Evolutionary conservation across 2,329 filamentous ascomycete genomes (phyloP).

Genomic region (Ceratocystis papillata): DNA sequence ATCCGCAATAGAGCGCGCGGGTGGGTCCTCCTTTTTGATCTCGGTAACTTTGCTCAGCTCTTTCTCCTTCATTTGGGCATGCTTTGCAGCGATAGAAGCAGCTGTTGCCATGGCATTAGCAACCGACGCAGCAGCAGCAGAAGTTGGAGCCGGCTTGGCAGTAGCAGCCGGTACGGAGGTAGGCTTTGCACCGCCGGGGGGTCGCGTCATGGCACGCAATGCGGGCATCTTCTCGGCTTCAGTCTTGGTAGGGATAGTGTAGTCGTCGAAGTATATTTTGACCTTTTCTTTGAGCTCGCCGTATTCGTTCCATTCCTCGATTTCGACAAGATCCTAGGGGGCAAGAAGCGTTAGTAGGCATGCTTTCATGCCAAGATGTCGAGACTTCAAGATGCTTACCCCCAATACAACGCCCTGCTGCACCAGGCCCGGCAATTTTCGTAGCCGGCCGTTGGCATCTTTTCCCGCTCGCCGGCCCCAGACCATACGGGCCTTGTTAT

Average conservation of each 20-base stretch:
- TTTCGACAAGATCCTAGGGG: constrained; percentile 71
- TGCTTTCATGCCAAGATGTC: background rate
- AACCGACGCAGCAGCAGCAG: constrained; percentile 25
- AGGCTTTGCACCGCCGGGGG: constrained; percentile 31
- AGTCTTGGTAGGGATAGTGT: constrained; percentile 47
- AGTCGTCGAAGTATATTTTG: constrained; percentile 54
- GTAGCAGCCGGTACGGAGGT: constrained; percentile 25
- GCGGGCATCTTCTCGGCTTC: constrained; percentile 32
- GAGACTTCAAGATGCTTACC: constrained; percentile 45
- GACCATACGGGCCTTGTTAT: constrained; percentile 76
- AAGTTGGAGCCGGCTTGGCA: constrained; percentile 25
- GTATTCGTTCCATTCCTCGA: constrained; percentile 99
- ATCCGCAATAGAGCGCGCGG: constrained; percentile 48
- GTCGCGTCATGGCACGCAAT: constrained; percentile 24
- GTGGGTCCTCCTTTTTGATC: constrained; percentile 31
- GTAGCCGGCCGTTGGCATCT: constrained; percentile 46
- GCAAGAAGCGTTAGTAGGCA: background rate
- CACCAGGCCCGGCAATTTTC: constrained; percentile 79
- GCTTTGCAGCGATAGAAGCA: constrained; percentile 26
- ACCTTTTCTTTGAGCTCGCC: constrained; percentile 86
- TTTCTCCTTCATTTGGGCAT: constrained; percentile 22
- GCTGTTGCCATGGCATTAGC: constrained; percentile 27
- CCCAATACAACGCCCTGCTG: constrained; percentile 78
- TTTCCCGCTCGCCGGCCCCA: constrained; percentile 82
- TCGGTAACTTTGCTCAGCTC: constrained; percentile 19